A percentile compares a stretch with the other conserved stretches of the same genome.
These are phyloP conservation scores for Nigrospora oryzae DNA, from an alignment of 2,329 filamentous ascomycete genomes.

Conservation along the genomic window DNA sequence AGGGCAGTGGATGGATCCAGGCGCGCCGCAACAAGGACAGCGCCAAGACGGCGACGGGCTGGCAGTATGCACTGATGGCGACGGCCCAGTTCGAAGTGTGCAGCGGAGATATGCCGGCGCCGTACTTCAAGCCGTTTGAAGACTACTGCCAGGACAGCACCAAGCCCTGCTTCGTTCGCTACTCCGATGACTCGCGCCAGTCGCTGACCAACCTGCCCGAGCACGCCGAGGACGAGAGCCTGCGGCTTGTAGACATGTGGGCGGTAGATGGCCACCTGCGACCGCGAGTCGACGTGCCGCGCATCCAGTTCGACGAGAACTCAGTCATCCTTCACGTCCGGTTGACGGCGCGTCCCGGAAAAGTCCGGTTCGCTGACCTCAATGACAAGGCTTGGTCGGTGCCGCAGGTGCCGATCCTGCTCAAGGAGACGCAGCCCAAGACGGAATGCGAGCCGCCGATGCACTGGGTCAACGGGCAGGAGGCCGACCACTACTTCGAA, in stretches of 20 bases:
- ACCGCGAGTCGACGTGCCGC: background rate
- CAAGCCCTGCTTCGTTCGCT: slow-evolving; percentile 1
- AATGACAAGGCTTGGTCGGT: slow-evolving; percentile 1
- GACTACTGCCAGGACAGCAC: background rate
- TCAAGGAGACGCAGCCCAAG: background rate
- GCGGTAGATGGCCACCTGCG: background rate
- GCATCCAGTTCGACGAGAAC: background rate
- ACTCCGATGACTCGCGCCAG: background rate
- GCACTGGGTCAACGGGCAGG: background rate
- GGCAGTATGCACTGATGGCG: slow-evolving; percentile 1
- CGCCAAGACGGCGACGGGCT: background rate
- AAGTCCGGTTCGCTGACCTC: background rate
- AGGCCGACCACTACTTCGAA: background rate
- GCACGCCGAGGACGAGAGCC: background rate
- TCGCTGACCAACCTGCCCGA: background rate
- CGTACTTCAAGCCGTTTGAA: background rate
- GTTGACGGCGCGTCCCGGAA: background rate
- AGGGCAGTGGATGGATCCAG: background rate
- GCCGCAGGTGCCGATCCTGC: background rate
- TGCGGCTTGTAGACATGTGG: background rate
- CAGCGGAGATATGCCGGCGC: background rate
- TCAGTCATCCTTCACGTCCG: slow-evolving; percentile 1
- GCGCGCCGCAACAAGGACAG: background rate
- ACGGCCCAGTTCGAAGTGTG: slow-evolving; percentile 1
- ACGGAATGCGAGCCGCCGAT: background rate